These are phyloP conservation scores for Emmonsiellopsis sp. DNA, from an alignment of 2,329 filamentous ascomycete species.

Conservation along the genomic window DNA sequence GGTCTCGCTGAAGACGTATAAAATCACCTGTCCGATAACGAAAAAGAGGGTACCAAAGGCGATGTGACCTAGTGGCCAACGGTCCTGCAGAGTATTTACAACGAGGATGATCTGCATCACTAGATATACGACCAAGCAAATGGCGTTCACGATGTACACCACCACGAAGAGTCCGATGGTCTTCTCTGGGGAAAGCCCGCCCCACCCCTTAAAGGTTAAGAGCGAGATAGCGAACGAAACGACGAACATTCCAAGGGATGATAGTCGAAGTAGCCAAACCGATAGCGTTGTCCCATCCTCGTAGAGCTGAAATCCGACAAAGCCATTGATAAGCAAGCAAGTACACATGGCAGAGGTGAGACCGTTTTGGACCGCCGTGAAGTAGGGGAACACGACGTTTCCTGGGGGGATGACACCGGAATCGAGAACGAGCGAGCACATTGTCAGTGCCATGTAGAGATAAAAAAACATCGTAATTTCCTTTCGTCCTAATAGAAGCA, in stretches of 20 bases:
- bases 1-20: conserved; percentile 79
- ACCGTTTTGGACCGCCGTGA: conserved; percentile 78
- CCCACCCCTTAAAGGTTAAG: conserved; percentile 88
- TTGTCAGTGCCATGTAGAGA: conserved; percentile 83
- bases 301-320: conserved; percentile 96
- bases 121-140: conserved; percentile 78
- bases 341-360: conserved; percentile 78
- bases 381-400: conserved; percentile 76
- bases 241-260: conserved; percentile 71
- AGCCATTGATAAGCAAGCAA: conserved; percentile 89
- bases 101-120: conserved; percentile 84
- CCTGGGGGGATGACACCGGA: conserved; percentile 84
- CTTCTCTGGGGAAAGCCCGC: conserved; percentile 72
- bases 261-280: conserved; percentile 80
- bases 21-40: conserved; percentile 78
- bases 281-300: conserved; percentile 92
- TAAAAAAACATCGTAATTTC: conserved; percentile 90
- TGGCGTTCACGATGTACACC: conserved; percentile 80
- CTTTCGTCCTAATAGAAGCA: conserved; percentile 46
- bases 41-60: conserved; percentile 86
- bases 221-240: conserved; percentile 82
- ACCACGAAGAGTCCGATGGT: conserved; percentile 86
- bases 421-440: conserved; percentile 82
- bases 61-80: conserved; percentile 92
- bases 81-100: conserved; percentile 79